Conservation (phyloP, 2,329 filamentous ascomycete genomes). For the Mycosphaerella sp. region DNA sequence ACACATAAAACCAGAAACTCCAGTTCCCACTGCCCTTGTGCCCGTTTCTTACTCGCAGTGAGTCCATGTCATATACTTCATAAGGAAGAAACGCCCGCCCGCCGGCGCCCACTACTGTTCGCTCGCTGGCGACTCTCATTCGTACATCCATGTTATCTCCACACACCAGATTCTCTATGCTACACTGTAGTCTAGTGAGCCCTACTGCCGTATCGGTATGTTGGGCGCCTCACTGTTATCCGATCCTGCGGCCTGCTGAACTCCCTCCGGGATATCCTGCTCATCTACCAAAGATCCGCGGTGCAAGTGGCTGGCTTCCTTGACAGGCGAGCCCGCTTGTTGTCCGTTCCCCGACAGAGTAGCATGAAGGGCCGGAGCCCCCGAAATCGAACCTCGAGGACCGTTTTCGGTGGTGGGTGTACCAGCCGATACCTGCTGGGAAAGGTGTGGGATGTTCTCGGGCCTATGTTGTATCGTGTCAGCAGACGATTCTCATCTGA, state of each 20-base stretch:
- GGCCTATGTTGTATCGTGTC: conserved; percentile 22
- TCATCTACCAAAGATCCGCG: conserved; percentile 69
- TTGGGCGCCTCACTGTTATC: neutral
- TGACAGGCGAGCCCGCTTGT: conserved; percentile 72
- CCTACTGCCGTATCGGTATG: conserved; percentile 7
- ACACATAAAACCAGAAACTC: too few species aligned
- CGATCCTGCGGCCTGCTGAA: neutral
- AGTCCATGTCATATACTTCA: too few species aligned
- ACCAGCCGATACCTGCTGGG: conserved; percentile 24
- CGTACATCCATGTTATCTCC: too few species aligned
- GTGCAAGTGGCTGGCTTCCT: conserved; percentile 83
- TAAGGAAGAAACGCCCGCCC: too few species aligned
- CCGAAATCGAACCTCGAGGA: conserved; percentile 23
- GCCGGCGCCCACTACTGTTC: too few species aligned
- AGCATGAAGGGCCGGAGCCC: conserved; percentile 32
- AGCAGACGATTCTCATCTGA: conserved; percentile 6
- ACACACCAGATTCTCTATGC: too few species aligned
- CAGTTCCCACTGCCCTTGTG: too few species aligned
- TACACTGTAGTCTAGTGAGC: too few species aligned
- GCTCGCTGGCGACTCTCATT: too few species aligned
- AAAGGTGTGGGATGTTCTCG: conserved; percentile 37
- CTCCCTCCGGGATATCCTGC: conserved; percentile 35
- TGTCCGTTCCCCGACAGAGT: conserved; percentile 42
- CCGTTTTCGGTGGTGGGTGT: conserved; percentile 17
- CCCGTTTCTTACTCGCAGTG: too few species aligned